Percentiles rank a stretch among this genome's conserved stretches.
phyloP scores from a whole-genome alignment of 495 filamentous ascomycete genomes.

The Neurospora intermedia region DNA sequence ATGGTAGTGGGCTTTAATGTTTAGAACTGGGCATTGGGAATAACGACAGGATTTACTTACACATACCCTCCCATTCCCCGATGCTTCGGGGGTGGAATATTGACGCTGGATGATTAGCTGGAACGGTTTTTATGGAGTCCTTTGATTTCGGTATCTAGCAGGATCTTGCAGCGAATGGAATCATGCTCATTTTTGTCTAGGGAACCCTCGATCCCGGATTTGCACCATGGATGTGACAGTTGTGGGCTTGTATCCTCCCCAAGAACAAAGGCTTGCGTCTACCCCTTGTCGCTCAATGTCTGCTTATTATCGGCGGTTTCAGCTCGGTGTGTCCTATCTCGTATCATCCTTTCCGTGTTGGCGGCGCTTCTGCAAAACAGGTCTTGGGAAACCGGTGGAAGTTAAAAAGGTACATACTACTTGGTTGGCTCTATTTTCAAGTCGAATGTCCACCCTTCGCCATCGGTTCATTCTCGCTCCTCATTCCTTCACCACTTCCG shows the following conservation, averaged over 20 bases:
- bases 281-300: not conserved
- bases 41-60: not conserved
- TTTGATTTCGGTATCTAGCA: not conserved
- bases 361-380: not conserved
- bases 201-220: not conserved
- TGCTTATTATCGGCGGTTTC: not conserved
- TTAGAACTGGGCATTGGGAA: not conserved
- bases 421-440: not conserved
- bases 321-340: not conserved
- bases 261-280: not conserved
- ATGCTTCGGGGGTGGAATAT: not conserved
- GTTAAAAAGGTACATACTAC: not conserved
- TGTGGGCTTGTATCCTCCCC: not conserved
- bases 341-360: not conserved
- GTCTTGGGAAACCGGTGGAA: not conserved
- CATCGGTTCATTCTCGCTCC: not conserved
- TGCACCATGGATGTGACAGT: not conserved
- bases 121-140: not conserved
- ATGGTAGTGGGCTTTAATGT: not conserved
- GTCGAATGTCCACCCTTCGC: not conserved
- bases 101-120: not conserved
- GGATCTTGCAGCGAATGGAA: not conserved
- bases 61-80: not conserved
- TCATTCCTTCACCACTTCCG: not conserved
- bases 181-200: not conserved